Evolutionary conservation across 345 rosid genomes (phyloP).

Genomic region (Citrus medica): DNA sequence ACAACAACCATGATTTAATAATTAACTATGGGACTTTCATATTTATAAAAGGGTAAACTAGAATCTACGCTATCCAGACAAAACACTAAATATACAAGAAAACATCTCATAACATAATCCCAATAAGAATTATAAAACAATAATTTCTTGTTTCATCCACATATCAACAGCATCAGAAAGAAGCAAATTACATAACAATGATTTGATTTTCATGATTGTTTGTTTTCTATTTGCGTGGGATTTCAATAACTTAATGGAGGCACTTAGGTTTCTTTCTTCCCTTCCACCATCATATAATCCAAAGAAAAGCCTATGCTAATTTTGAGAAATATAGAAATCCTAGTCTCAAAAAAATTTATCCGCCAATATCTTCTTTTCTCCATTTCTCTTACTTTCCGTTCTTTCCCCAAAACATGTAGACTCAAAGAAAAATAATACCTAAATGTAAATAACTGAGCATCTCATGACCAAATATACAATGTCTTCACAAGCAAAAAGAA

Average conservation of each 20-base stretch:
- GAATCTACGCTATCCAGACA: background rate
- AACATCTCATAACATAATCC: background rate
- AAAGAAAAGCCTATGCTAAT: too few relatives aligned
- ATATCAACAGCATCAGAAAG: background rate
- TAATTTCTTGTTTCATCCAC: background rate
- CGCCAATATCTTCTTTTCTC: too few relatives aligned
- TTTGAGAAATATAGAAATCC: too few relatives aligned
- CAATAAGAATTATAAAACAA: background rate
- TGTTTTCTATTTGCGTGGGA: background rate
- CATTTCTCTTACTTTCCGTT: too few relatives aligned
- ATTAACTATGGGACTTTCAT: background rate
- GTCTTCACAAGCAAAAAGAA: too few relatives aligned
- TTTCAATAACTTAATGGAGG: background rate
- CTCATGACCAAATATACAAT: too few relatives aligned
- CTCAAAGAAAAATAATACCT: too few relatives aligned
- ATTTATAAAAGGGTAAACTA: background rate
- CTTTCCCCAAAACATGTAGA: too few relatives aligned
- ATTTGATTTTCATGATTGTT: background rate
- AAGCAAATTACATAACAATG: too few relatives aligned
- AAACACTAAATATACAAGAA: slow-evolving; percentile 9
- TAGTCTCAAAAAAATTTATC: too few relatives aligned
- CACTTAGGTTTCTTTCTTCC: background rate
- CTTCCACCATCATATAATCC: background rate
- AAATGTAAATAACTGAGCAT: too few relatives aligned
- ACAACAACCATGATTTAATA: background rate